These are phyloP conservation scores for Pseudomassariella vexata DNA, from an alignment of 2,329 filamentous ascomycete genomes.

Conservation along the genomic window DNA sequence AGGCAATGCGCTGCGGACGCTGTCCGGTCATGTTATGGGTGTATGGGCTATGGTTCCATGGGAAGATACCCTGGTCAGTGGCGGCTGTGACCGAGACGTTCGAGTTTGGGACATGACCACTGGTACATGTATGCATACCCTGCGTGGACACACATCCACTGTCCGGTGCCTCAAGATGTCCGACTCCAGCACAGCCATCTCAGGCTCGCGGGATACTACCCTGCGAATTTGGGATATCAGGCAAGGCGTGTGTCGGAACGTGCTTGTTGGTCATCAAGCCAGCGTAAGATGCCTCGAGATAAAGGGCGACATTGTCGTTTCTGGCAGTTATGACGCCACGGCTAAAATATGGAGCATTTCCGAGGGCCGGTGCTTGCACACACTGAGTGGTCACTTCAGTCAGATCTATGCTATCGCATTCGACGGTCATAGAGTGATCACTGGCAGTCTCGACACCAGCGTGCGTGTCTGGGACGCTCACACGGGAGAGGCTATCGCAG, in stretches of 20 bases:
- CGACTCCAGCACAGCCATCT: constrained; percentile 88
- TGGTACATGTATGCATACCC: constrained; percentile 71
- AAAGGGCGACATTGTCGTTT: constrained; percentile 94
- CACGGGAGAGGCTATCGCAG: constrained; percentile 80
- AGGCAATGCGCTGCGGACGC: constrained; percentile 78
- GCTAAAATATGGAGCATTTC: constrained; percentile 98
- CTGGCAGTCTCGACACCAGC: constrained; percentile 92
- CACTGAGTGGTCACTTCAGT: constrained; percentile 89
- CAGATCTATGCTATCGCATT: constrained; percentile 99
- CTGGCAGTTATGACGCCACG: constrained; percentile 94
- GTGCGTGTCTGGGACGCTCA: constrained; percentile 94
- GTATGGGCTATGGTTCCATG: constrained; percentile 99
- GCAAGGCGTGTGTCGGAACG: constrained; percentile 82
- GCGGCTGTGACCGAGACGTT: constrained; percentile 93
- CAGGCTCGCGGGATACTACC: constrained; percentile 90
- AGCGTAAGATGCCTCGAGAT: constrained; percentile 94
- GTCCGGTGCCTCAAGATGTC: constrained; percentile 98
- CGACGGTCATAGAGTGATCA: constrained; percentile 88
- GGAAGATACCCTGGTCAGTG: constrained; percentile 91
- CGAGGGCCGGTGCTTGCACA: constrained; percentile 85
- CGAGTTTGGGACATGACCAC: constrained; percentile 94
- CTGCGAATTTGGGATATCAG: constrained; percentile 91
- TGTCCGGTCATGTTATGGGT: constrained; percentile 96
- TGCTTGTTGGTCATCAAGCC: constrained; percentile 89
- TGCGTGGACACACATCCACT: constrained; percentile 93